phyloP scores from a whole-genome alignment of 192 early-diverging fungal species.

The Coemansia sp. region DNA sequence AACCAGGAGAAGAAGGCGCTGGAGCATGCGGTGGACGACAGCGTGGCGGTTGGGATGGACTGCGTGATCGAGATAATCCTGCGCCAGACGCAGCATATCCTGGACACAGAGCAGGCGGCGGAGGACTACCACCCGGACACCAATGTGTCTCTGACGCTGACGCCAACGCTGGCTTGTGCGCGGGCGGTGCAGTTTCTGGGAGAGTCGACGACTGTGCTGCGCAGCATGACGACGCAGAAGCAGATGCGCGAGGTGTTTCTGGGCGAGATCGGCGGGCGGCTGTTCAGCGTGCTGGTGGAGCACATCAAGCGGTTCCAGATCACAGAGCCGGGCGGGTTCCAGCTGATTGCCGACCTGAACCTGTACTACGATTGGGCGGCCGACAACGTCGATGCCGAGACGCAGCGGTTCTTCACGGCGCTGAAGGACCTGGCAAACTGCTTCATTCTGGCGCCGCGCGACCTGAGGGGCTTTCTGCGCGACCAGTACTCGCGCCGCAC shows the following conservation, averaged over 20 bases:
- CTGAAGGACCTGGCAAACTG: conserved; percentile 55
- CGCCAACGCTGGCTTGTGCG: conserved; percentile 82
- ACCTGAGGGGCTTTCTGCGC: conserved; percentile 44
- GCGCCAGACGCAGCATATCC: conserved; percentile 79
- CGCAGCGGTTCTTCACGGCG: conserved; percentile 45
- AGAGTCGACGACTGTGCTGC: conserved; percentile 71
- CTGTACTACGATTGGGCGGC: conserved; percentile 53
- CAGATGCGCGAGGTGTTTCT: conserved; percentile 88
- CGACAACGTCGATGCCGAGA: conserved; percentile 32
- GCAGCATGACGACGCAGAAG: conserved; percentile 73
- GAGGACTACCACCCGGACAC: conserved; percentile 76
- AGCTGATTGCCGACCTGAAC: conserved; percentile 70
- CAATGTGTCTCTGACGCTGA: conserved; percentile 59
- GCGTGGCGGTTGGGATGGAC: conserved; percentile 91
- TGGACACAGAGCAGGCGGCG: conserved; percentile 67
- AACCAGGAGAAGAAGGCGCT: conserved; percentile 91
- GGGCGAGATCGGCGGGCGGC: conserved; percentile 80
- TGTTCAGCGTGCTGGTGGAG: conserved; percentile 84
- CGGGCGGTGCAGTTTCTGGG: conserved; percentile 77
- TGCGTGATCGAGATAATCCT: conserved; percentile 85
- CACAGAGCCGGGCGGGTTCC: conserved; percentile 82
- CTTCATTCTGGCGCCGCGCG: conserved; percentile 52
- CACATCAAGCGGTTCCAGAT: conserved; percentile 82
- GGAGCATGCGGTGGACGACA: conserved; percentile 85
- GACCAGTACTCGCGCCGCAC: conserved; percentile 47